Conservation (phyloP, 23 red algal species). For the Gracilaria domingensis region DNA sequence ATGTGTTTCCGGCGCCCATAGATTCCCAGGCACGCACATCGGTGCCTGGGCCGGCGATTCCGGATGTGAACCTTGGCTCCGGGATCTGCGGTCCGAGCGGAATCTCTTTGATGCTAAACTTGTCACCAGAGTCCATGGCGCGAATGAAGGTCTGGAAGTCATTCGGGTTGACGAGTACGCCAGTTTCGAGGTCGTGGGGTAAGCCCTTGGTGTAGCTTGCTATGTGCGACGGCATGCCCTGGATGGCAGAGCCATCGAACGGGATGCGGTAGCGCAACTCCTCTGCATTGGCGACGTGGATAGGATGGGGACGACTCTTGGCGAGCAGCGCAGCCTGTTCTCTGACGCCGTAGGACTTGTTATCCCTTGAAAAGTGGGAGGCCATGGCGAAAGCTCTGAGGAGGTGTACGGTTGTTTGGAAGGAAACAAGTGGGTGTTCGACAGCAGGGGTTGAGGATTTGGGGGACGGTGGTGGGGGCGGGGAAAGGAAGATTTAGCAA, state of each 20-base stretch:
- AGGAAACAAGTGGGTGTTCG: too few species aligned
- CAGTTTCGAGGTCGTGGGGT: conserved; percentile 39
- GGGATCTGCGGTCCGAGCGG: conserved; percentile 47
- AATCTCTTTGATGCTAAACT: conserved; percentile 7
- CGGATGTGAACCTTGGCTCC: conserved; percentile 35
- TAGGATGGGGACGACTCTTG: conserved; percentile 53
- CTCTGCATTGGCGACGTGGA: conserved; percentile 48
- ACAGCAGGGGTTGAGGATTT: too few species aligned
- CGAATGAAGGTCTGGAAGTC: conserved; percentile 47
- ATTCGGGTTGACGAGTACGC: conserved; percentile 37
- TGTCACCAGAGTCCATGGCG: conserved; percentile 47
- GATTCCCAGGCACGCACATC: conserved; percentile 76
- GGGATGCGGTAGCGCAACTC: conserved; percentile 47
- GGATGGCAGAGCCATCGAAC: neutral
- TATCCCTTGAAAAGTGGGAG: too few species aligned
- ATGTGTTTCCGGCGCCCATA: conserved; percentile 52
- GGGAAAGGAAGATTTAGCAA: too few species aligned
- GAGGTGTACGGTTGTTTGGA: too few species aligned
- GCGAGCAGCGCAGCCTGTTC: conserved; percentile 61
- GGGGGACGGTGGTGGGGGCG: too few species aligned
- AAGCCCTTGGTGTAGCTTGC: conserved; percentile 68
- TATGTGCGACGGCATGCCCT: conserved; percentile 28
- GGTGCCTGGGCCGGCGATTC: conserved; percentile 9
- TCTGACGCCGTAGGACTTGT: conserved; percentile 54
- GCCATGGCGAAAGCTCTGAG: too few species aligned